Conservation (phyloP, 169 alveolate genomes). For the Plasmodium fragile region DNA sequence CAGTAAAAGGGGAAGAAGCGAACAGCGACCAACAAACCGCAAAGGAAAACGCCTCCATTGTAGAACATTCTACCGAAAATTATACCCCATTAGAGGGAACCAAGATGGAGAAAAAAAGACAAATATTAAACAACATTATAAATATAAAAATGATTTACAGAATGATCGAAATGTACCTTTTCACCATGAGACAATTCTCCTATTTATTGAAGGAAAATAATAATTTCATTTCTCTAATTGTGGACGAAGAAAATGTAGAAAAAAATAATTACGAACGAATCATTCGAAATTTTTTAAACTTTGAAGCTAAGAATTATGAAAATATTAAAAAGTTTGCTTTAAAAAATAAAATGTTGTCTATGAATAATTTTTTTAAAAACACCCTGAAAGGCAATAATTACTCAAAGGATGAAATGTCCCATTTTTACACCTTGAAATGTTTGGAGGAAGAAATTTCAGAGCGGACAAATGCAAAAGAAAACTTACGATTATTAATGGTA, state of each 20-base stretch:
- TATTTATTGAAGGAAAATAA: constrained; percentile 55
- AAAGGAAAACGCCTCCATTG: background rate
- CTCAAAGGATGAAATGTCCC: constrained; percentile 41
- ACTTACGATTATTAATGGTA: constrained; percentile 40
- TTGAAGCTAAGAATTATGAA: constrained; percentile 60
- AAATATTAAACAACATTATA: constrained; percentile 43
- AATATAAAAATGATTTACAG: constrained; percentile 71
- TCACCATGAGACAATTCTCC: constrained; percentile 68
- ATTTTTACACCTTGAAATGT: constrained; percentile 57
- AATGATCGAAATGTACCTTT: constrained; percentile 58
- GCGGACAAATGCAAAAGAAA: constrained; percentile 55
- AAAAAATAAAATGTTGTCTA: constrained; percentile 34
- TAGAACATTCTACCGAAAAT: background rate
- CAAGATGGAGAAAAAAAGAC: constrained; percentile 64
- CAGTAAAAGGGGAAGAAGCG: background rate
- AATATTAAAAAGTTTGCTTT: constrained; percentile 24
- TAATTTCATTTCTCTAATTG: constrained; percentile 44
- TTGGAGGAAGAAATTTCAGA: constrained; percentile 56
- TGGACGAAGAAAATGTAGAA: constrained; percentile 53
- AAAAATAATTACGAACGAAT: constrained; percentile 51
- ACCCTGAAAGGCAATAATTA: background rate
- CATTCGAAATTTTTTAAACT: constrained; percentile 44
- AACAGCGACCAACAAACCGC: background rate
- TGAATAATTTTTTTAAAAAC: constrained; percentile 13
- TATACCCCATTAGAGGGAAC: background rate